Conservation (phyloP, 2,329 filamentous ascomycete species). For the Colletotrichum cuscutae region DNA sequence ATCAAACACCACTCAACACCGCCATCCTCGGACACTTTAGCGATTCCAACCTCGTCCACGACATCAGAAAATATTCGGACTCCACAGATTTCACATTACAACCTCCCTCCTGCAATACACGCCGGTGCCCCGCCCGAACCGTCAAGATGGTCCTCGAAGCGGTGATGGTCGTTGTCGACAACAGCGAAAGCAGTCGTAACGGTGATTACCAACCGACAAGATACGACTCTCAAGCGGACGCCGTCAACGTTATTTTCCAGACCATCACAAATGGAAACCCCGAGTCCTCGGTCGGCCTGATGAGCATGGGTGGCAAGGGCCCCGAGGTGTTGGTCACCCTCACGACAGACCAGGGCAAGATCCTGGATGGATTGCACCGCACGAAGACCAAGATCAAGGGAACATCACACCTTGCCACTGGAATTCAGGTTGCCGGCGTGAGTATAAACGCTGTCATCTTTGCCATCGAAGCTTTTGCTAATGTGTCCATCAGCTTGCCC, state of each 20-base stretch:
- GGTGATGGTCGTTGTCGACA: constrained; percentile 99
- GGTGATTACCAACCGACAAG: constrained; percentile 92
- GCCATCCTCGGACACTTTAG: not conserved
- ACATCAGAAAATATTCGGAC: not conserved
- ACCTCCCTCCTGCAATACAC: not conserved
- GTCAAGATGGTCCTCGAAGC: constrained; percentile 96
- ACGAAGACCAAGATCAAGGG: constrained; percentile 93
- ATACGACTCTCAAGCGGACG: constrained; percentile 96
- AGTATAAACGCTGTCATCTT: constrained; percentile 47
- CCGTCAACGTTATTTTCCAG: constrained; percentile 94
- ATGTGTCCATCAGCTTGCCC: constrained; percentile 74
- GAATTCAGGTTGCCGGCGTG: constrained; percentile 95
- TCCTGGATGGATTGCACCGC: constrained; percentile 89
- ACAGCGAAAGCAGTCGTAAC: constrained; percentile 98
- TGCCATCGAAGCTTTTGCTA: constrained; percentile 32
- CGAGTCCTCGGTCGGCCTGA: constrained; percentile 95
- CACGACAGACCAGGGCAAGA: constrained; percentile 95
- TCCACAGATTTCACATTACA: not conserved
- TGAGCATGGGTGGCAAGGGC: constrained; percentile 99
- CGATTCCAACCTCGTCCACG: not conserved
- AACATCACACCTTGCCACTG: constrained; percentile 86
- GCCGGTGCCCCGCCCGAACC: constrained; percentile 40
- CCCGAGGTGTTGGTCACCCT: constrained; percentile 96
- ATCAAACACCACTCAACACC: constrained; percentile 22
- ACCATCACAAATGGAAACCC: constrained; percentile 95